These are phyloP conservation scores for Marasmius oreades DNA, from an alignment of 1,284 basidiomycete genomes.

Conservation along the genomic window DNA sequence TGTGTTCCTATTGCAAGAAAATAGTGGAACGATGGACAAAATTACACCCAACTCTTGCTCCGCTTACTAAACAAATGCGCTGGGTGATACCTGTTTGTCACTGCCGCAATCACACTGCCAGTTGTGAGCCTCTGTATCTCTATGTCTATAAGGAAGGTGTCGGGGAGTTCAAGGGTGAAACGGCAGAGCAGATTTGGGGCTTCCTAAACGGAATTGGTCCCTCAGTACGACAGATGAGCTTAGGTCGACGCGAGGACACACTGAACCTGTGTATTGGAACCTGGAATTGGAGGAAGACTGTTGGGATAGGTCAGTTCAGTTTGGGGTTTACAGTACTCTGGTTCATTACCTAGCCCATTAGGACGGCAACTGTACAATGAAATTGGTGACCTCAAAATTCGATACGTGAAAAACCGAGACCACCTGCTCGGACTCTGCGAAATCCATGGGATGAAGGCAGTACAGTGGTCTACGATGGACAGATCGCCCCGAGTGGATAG, in stretches of 20 bases:
- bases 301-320: constrained; percentile 2
- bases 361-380: background rate
- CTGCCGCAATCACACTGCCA: background rate
- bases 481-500: too few species aligned
- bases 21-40: too few species aligned
- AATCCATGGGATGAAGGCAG: too few species aligned
- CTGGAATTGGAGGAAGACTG: constrained; percentile 24
- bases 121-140: background rate
- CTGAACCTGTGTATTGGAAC: constrained; percentile 19
- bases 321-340: too few species aligned
- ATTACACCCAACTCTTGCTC: too few species aligned
- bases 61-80: too few species aligned
- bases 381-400: background rate
- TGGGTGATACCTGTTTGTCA: constrained; percentile 4
- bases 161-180: constrained; percentile 24
- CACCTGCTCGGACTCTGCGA: too few species aligned
- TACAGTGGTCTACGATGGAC: too few species aligned
- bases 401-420: background rate
- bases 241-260: constrained; percentile 22
- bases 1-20: too few species aligned
- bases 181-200: constrained; percentile 22
- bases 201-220: constrained; percentile 20
- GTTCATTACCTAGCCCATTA: background rate
- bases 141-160: constrained; percentile 15
- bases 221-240: constrained; percentile 22